Percentiles rank a stretch among this genome's conserved stretches.
phyloP scores from a whole-genome alignment of 164 flowering plant species.

The Pachysandra terminalis region DNA sequence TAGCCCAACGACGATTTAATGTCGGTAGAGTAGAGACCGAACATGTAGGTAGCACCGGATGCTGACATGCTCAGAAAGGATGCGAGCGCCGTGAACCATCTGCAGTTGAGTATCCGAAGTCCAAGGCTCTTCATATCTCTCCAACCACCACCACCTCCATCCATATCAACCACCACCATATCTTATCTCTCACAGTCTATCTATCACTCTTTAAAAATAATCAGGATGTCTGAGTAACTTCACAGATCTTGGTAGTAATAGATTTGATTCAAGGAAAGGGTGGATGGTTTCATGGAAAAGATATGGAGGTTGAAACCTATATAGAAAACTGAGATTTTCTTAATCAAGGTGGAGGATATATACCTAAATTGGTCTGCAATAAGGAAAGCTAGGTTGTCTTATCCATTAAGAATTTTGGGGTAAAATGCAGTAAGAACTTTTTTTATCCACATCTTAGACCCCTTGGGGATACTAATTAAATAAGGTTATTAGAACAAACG shows the following conservation, averaged over 20 bases:
- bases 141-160: neutral
- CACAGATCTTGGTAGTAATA: too few relatives aligned
- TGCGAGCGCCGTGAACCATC: constrained; percentile 78
- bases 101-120: constrained; percentile 29
- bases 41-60: constrained; percentile 63
- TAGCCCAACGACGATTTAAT: constrained; percentile 18
- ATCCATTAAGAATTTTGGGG: too few relatives aligned
- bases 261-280: too few relatives aligned
- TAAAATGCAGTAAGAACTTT: too few relatives aligned
- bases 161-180: neutral
- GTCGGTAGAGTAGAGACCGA: constrained; percentile 43
- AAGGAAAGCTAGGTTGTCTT: neutral
- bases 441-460: too few relatives aligned
- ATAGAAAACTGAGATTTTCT: neutral
- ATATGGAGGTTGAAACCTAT: neutral
- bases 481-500: too few relatives aligned
- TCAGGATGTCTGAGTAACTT: neutral
- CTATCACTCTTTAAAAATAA: too few relatives aligned
- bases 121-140: constrained; percentile 6
- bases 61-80: constrained; percentile 57
- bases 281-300: neutral
- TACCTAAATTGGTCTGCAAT: neutral
- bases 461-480: too few relatives aligned
- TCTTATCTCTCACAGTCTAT: neutral
- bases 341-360: neutral